Conservation (phyloP, 352 stramenopile genomes). For the Phytopythium cucurbitacearum region DNA sequence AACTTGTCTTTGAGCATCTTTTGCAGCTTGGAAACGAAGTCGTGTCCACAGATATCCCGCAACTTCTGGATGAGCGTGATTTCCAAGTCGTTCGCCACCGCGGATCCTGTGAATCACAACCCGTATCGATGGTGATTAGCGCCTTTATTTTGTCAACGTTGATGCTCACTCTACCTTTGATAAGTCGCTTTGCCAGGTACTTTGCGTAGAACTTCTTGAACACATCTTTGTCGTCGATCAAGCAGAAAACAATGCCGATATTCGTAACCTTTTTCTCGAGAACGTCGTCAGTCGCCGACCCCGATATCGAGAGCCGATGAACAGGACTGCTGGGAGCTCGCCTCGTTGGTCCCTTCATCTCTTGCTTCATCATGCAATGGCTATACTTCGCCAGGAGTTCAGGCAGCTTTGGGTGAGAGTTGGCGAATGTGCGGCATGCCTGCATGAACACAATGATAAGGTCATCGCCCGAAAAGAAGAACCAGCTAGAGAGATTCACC, state of each 20-base stretch:
- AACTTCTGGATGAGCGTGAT: constrained; percentile 79
- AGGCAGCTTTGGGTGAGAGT: constrained; percentile 72
- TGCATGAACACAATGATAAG: constrained; percentile 10
- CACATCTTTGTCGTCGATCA: constrained; percentile 88
- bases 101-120: constrained; percentile 28
- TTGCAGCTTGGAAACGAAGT: constrained; percentile 87
- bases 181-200: constrained; percentile 76
- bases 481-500: background rate
- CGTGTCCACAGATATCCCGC: constrained; percentile 77
- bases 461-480: background rate
- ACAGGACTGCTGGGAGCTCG: background rate
- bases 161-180: constrained; percentile 52
- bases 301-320: constrained; percentile 4
- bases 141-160: background rate
- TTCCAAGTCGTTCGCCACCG: constrained; percentile 73
- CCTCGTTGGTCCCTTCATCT: constrained; percentile 28
- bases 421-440: constrained; percentile 82
- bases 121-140: constrained; percentile 1
- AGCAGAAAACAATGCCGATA: constrained; percentile 79
- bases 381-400: constrained; percentile 83
- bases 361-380: constrained; percentile 80
- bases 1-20: constrained; percentile 89
- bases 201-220: constrained; percentile 90
- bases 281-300: constrained; percentile 36
- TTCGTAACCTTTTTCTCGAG: constrained; percentile 81